These are phyloP conservation scores for Crithidia bombi DNA, from an alignment of 208 protist genomes.

Conservation along the genomic window DNA sequence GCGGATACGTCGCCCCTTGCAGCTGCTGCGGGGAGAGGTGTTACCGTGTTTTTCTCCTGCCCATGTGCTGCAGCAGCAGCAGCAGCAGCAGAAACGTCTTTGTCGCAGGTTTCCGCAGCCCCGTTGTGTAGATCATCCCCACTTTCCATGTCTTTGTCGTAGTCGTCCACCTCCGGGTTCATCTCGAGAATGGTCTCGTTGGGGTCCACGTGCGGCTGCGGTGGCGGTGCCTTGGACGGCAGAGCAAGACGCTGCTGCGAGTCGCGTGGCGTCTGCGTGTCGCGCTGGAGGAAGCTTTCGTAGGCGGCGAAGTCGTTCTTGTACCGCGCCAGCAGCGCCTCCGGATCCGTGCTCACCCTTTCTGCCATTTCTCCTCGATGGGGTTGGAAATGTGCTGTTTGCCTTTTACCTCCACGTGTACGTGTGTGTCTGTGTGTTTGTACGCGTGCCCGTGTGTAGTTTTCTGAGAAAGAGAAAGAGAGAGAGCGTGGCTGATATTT, in stretches of 20 bases:
- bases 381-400: no score
- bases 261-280: background rate
- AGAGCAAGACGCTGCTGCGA: conserved; percentile 3
- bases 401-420: background rate
- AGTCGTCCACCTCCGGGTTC: background rate
- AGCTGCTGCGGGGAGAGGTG: background rate
- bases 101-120: background rate
- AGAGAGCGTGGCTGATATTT: no score
- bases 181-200: conserved; percentile 10
- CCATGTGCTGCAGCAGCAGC: background rate
- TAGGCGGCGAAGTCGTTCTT: conserved; percentile 18
- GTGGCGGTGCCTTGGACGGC: background rate
- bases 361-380: background rate
- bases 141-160: background rate
- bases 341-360: conserved; percentile 8
- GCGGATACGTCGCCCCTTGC: background rate
- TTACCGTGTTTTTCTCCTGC: background rate
- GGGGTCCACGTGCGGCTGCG: background rate
- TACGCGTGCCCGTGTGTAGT: no score
- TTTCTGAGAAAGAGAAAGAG: no score
- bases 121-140: background rate
- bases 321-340: conserved; percentile 24
- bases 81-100: no score
- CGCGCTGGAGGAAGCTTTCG: conserved; percentile 13
- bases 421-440: background rate